phyloP scores from a whole-genome alignment of 1,284 basidiomycete species.

The Sporisorium graminicola region DNA sequence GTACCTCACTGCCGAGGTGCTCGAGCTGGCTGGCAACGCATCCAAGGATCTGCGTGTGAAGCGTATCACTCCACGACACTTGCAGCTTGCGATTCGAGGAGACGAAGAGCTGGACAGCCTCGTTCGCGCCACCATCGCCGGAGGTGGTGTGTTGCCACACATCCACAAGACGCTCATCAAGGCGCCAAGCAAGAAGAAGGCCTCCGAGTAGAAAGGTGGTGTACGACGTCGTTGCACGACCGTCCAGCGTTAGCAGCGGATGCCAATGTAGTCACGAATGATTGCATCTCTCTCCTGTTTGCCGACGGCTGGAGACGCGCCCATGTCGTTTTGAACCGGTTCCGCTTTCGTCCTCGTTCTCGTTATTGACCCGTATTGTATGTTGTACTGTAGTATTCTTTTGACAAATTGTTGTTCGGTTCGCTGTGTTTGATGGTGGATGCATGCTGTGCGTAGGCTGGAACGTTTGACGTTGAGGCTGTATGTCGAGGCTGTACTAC shows the following conservation, averaged over 20 bases:
- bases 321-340: slow-evolving; percentile 3
- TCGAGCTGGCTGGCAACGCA: slow-evolving; percentile 95
- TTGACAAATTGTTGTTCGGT: slow-evolving; percentile 11
- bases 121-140: slow-evolving; percentile 75
- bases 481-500: slow-evolving; percentile 17
- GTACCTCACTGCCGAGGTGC: slow-evolving; percentile 89
- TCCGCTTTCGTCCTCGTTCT: slow-evolving; percentile 25
- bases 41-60: slow-evolving; percentile 96
- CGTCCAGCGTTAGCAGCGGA: background rate
- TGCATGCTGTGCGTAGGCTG: background rate
- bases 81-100: slow-evolving; percentile 93
- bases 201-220: slow-evolving; percentile 14
- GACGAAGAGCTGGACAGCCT: slow-evolving; percentile 85
- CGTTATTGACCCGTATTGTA: slow-evolving; percentile 30
- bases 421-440: background rate
- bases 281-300: background rate
- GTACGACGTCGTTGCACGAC: background rate
- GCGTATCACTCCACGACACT: slow-evolving; percentile 93
- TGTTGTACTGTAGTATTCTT: slow-evolving; percentile 43
- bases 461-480: background rate
- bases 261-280: background rate
- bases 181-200: slow-evolving; percentile 58
- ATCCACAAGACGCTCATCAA: slow-evolving; percentile 81
- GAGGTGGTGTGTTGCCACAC: slow-evolving; percentile 93
- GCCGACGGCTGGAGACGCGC: background rate